Percentiles rank a stretch among this genome's conserved stretches.
Conservation (phyloP, 768 basidiomycete species). For the Paxillus rubicundulus region DNA sequence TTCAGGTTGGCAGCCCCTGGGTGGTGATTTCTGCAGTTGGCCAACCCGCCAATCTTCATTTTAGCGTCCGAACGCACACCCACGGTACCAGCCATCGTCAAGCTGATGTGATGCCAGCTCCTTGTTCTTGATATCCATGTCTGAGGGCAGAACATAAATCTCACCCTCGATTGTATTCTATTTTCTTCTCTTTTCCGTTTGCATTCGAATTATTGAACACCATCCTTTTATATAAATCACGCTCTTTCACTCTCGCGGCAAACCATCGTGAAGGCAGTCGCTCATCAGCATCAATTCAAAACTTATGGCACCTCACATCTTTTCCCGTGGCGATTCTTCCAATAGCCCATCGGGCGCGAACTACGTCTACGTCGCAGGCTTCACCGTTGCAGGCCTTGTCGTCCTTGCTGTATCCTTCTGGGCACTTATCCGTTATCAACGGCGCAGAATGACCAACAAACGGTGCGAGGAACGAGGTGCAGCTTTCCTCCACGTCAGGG, state of each 20-base stretch:
- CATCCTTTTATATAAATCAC: slow-evolving; percentile 9
- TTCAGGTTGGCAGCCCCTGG: neutral
- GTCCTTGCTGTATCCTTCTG: slow-evolving; percentile 36
- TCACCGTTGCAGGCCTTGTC: slow-evolving; percentile 29
- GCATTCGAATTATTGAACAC: neutral
- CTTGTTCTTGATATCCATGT: neutral
- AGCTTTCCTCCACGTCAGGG: slow-evolving; percentile 37
- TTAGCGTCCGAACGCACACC: too few species aligned
- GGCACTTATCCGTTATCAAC: slow-evolving; percentile 41
- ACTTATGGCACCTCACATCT: slow-evolving; percentile 19
- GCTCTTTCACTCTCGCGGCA: slow-evolving; percentile 7
- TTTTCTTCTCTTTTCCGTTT: neutral
- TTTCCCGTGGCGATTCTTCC: slow-evolving; percentile 11
- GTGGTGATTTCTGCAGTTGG: too few species aligned
- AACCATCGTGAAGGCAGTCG: neutral
- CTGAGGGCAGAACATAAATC: neutral
- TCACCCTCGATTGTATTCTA: neutral
- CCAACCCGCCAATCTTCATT: too few species aligned
- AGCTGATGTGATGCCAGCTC: neutral
- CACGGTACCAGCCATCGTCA: too few species aligned
- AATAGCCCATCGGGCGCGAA: slow-evolving; percentile 1
- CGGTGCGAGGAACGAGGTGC: slow-evolving; percentile 38
- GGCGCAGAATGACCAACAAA: slow-evolving; percentile 38
- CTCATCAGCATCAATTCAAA: neutral
- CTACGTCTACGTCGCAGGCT: slow-evolving; percentile 47